Evolutionary conservation across 2,329 filamentous ascomycete species (phyloP).

Genomic region (Botrytis medusae): DNA sequence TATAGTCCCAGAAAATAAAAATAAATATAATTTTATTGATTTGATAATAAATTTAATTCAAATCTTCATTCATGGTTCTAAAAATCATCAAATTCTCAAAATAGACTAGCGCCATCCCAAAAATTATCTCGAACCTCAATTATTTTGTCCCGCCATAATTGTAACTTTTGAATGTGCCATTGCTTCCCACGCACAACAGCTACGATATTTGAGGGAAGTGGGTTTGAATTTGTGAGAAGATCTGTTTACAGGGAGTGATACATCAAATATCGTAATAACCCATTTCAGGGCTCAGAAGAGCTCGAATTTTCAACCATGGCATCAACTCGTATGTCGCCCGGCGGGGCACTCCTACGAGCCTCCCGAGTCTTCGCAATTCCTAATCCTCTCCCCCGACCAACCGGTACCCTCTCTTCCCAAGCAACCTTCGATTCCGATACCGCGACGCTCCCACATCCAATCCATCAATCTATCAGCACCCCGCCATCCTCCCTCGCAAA

Average conservation of each 20-base stretch:
- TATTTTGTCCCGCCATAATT: conserved; percentile 18
- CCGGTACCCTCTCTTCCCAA: conserved; percentile 49
- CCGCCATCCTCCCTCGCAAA: conserved; percentile 67
- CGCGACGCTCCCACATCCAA: conserved; percentile 77
- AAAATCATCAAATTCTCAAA: not conserved
- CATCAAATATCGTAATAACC: not conserved
- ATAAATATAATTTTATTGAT: not conserved
- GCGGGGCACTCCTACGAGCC: conserved; percentile 71
- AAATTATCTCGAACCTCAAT: conserved; percentile 21
- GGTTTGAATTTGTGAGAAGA: not conserved
- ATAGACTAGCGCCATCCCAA: conserved; percentile 14
- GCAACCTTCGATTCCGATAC: conserved; percentile 59
- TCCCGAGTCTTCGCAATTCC: conserved; percentile 91
- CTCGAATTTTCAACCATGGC: conserved; percentile 33
- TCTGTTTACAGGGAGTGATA: not conserved
- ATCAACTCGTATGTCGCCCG: conserved; percentile 53
- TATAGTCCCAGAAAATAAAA: not conserved
- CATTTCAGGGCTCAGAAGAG: conserved; percentile 12
- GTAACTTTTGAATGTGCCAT: conserved; percentile 8
- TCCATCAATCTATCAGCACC: conserved; percentile 77
- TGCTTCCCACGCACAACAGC: conserved; percentile 4
- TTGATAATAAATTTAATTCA: not conserved
- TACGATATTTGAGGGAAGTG: not conserved
- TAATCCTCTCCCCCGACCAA: conserved; percentile 65
- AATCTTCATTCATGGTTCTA: not conserved